Conservation (phyloP, 331 rosid genomes). For the Malus hybrid region DNA sequence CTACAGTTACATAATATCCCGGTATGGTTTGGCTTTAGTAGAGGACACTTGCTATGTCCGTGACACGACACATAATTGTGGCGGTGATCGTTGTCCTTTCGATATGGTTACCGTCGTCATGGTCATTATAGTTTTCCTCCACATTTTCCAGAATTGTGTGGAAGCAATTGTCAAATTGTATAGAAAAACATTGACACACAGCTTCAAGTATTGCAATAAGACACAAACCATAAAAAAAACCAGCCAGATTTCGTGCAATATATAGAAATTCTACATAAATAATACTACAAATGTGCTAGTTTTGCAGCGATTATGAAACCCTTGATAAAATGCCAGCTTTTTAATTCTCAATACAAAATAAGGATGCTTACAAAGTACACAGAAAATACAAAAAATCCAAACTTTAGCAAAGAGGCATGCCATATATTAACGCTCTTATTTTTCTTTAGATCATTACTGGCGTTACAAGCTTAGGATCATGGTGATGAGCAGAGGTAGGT, state of each 20-base stretch:
- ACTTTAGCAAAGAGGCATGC: neutral
- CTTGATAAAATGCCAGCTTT: neutral
- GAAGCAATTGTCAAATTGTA: constrained; percentile 7
- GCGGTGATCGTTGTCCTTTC: constrained; percentile 4
- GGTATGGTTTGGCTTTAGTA: neutral
- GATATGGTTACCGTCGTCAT: constrained; percentile 32
- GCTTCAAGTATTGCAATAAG: neutral
- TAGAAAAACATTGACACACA: neutral
- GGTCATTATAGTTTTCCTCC: constrained; percentile 23
- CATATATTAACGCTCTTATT: neutral
- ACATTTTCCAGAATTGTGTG: constrained; percentile 19
- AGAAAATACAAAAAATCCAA: neutral
- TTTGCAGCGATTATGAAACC: neutral
- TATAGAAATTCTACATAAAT: no score
- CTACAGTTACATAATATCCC: neutral
- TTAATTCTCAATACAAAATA: neutral
- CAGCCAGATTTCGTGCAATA: neutral
- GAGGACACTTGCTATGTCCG: neutral
- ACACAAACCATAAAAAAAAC: neutral
- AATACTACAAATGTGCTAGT: neutral
- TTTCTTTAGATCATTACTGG: neutral
- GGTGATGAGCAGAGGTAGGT: neutral
- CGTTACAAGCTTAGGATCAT: neutral
- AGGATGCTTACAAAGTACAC: neutral
- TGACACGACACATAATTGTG: neutral